Percentiles rank a stretch among this genome's conserved stretches.
phyloP scores from a whole-genome alignment of 148 eudicot genomes.

The Chenopodium album region DNA sequence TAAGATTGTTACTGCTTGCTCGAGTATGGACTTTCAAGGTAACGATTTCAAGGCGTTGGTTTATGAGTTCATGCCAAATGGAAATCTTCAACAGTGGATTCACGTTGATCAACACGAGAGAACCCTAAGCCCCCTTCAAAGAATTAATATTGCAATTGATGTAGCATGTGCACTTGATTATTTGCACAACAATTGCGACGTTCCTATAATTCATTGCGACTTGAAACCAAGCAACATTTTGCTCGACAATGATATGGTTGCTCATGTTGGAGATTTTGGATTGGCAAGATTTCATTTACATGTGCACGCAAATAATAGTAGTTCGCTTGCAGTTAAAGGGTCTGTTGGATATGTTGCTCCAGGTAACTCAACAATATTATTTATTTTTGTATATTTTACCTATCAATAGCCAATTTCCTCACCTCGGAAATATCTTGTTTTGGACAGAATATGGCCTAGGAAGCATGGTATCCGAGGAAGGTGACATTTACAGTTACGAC shows the following conservation, averaged over 20 bases:
- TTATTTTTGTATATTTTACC: not conserved
- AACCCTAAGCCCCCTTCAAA: not conserved
- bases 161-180: constrained; percentile 34
- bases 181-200: constrained; percentile 28
- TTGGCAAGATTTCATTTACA: constrained; percentile 21
- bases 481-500: too few relatives aligned
- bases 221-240: constrained; percentile 36
- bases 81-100: not conserved
- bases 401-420: too few relatives aligned
- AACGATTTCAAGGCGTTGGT: constrained; percentile 12
- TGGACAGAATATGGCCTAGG: too few relatives aligned
- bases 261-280: constrained; percentile 36
- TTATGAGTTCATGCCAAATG: not conserved
- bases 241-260: constrained; percentile 30
- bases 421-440: too few relatives aligned
- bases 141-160: not conserved
- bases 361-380: constrained; percentile 14
- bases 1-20: constrained; percentile 32
- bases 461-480: too few relatives aligned
- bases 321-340: constrained; percentile 27
- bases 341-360: constrained; percentile 36
- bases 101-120: not conserved
- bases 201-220: constrained; percentile 31
- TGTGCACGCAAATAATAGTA: constrained; percentile 16
- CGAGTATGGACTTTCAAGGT: constrained; percentile 28